These are phyloP conservation scores for Tardiomyces digboiensis DNA, from an alignment of 1,139 yeast species.

Conservation along the genomic window DNA sequence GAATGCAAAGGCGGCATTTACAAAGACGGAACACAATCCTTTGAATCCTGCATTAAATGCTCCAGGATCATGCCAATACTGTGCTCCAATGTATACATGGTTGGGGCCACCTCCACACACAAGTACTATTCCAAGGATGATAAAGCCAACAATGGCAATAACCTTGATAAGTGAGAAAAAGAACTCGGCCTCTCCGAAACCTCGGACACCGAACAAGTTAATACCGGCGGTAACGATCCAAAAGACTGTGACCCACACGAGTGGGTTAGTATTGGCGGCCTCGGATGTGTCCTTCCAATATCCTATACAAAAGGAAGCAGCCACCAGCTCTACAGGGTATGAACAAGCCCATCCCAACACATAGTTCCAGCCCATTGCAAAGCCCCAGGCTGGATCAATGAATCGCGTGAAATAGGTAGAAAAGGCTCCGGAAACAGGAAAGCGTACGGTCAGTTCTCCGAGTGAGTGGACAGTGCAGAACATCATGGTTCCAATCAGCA, in stretches of 20 bases:
- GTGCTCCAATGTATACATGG: constrained; percentile 53
- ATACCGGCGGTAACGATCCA: constrained; percentile 45
- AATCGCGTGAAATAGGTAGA: constrained; percentile 61
- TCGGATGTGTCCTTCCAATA: no score
- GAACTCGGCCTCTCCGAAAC: constrained; percentile 74
- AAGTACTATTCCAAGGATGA: constrained; percentile 50
- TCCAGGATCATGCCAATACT: constrained; percentile 54
- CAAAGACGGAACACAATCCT: constrained; percentile 63
- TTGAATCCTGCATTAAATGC: constrained; percentile 31
- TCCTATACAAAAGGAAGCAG: constrained; percentile 72
- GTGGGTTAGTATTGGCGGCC: constrained; percentile 33
- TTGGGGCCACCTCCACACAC: constrained; percentile 63
- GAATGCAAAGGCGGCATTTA: constrained; percentile 75
- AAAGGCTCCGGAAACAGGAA: constrained; percentile 75
- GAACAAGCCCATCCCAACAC: constrained; percentile 75
- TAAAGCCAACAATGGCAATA: constrained; percentile 55
- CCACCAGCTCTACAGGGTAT: constrained; percentile 70
- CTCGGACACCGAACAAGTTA: constrained; percentile 64
- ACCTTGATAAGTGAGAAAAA: constrained; percentile 52
- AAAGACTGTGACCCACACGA: constrained; percentile 58
- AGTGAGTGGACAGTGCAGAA: constrained; percentile 69
- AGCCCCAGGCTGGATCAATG: constrained; percentile 71
- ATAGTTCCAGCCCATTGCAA: constrained; percentile 65
- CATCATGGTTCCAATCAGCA: constrained; percentile 60
- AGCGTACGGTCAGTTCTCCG: constrained; percentile 74